Conservation (phyloP, 495 filamentous ascomycete species). For the Talaromyces thailandensis region DNA sequence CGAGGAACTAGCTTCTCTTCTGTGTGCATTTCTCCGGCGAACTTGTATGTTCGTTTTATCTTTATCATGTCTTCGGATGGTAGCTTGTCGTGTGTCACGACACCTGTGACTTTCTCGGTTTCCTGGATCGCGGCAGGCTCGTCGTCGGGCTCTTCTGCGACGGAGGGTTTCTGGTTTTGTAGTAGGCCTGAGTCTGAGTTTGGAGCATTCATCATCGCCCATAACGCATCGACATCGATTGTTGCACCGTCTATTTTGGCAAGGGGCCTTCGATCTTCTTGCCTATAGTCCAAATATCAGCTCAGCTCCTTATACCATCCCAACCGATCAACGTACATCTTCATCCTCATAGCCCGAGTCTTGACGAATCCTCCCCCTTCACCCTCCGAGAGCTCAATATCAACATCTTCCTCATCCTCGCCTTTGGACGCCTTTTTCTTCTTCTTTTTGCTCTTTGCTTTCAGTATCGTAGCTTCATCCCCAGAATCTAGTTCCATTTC, state of each 20-base stretch:
- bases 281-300: constrained; percentile 28
- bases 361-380: constrained; percentile 70
- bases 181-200: constrained; percentile 11
- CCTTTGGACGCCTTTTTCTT: constrained; percentile 21
- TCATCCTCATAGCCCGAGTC: constrained; percentile 63
- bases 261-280: constrained; percentile 54
- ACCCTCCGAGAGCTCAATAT: constrained; percentile 43
- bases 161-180: constrained; percentile 9
- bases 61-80: constrained; percentile 50
- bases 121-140: constrained; percentile 13
- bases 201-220: constrained; percentile 65
- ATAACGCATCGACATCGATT: constrained; percentile 81
- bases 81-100: constrained; percentile 8
- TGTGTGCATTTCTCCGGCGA: constrained; percentile 77
- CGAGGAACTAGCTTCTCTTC: constrained; percentile 74
- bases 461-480: constrained; percentile 69
- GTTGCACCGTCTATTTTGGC: constrained; percentile 61
- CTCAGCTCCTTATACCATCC: constrained; percentile 2
- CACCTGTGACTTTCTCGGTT: constrained; percentile 13
- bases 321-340: constrained; percentile 31
- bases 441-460: constrained; percentile 44
- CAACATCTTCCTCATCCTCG: constrained; percentile 46
- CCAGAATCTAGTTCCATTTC: constrained; percentile 47
- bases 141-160: constrained; percentile 3
- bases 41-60: constrained; percentile 83